Evolutionary conservation across 768 basidiomycete genomes (phyloP).

Genomic region (Strobilomyces echinocephalus): DNA sequence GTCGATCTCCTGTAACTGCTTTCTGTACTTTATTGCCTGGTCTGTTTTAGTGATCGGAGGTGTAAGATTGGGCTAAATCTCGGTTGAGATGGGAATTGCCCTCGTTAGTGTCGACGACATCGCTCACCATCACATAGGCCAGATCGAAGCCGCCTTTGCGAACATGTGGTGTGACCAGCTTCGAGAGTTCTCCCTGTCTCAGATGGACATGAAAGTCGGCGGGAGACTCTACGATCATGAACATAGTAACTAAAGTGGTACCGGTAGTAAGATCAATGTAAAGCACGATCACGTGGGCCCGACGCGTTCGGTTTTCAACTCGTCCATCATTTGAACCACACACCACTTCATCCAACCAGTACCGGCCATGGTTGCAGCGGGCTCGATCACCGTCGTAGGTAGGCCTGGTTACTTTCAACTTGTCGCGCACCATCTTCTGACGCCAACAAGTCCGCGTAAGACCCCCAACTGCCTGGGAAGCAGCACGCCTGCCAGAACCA

Average conservation of each 20-base stretch:
- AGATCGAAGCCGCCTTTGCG: slow-evolving; percentile 82
- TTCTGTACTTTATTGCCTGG: slow-evolving; percentile 76
- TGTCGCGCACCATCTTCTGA: slow-evolving; percentile 5
- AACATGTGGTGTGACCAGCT: slow-evolving; percentile 87
- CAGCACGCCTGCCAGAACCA: slow-evolving; percentile 75
- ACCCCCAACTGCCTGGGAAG: slow-evolving; percentile 81
- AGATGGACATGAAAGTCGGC: slow-evolving; percentile 98
- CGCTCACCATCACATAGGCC: slow-evolving; percentile 91
- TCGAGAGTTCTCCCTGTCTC: slow-evolving; percentile 77
- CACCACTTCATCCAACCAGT: background rate
- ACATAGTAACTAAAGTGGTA: slow-evolving; percentile 17
- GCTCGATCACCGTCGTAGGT: slow-evolving; percentile 88
- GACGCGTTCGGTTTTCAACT: slow-evolving; percentile 32
- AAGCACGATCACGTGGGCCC: slow-evolving; percentile 29
- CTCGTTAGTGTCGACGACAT: slow-evolving; percentile 4
- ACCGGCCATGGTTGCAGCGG: slow-evolving; percentile 68
- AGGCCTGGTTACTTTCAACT: slow-evolving; percentile 9
- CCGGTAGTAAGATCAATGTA: background rate
- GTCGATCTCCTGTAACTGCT: slow-evolving; percentile 68
- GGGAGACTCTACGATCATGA: slow-evolving; percentile 43
- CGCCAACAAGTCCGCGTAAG: slow-evolving; percentile 73
- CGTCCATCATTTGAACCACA: background rate
- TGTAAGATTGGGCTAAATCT: slow-evolving; percentile 77
- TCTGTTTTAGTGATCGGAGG: slow-evolving; percentile 84
- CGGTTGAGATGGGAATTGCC: slow-evolving; percentile 12